A percentile compares a stretch with the other conserved stretches of the same genome.
Evolutionary conservation across 2,329 filamentous ascomycete genomes (phyloP).

Genomic region (Xylariaceae sp.): DNA sequence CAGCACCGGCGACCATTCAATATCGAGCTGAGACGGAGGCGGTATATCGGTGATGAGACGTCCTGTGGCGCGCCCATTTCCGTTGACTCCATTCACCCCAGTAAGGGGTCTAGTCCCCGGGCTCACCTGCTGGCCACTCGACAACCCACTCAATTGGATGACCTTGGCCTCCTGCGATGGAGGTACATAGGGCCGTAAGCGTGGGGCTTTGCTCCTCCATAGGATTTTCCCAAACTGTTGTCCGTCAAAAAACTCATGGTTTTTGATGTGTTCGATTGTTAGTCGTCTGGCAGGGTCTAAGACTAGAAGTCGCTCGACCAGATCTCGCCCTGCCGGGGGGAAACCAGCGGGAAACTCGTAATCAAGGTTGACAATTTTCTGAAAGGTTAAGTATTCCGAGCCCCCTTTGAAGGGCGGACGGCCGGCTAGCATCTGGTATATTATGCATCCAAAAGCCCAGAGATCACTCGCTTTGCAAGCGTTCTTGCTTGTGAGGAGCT

Average conservation of each 20-base stretch:
- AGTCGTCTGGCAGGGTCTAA: constrained; percentile 78
- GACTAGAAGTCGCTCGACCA: constrained; percentile 86
- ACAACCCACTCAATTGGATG: constrained; percentile 64
- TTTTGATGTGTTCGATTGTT: constrained; percentile 93
- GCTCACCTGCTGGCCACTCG: constrained; percentile 28
- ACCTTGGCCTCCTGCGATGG: constrained; percentile 66
- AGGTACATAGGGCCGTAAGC: constrained; percentile 77
- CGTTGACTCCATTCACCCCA: constrained; percentile 39
- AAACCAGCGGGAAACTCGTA: constrained; percentile 92
- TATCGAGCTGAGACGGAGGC: constrained; percentile 93
- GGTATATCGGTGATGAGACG: constrained; percentile 91
- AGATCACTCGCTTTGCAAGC: constrained; percentile 96
- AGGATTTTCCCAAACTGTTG: constrained; percentile 75
- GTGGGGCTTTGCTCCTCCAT: constrained; percentile 86
- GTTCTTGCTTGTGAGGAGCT: constrained; percentile 92
- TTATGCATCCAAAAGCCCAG: constrained; percentile 97
- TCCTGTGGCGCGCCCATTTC: constrained; percentile 57
- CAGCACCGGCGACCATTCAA: constrained; percentile 96
- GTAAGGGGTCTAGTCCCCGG: constrained; percentile 26
- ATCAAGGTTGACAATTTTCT: constrained; percentile 92
- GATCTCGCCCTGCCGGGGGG: constrained; percentile 75
- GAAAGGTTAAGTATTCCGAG: constrained; percentile 95
- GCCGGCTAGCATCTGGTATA: constrained; percentile 94
- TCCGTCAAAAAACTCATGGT: constrained; percentile 90
- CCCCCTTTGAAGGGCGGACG: constrained; percentile 92